Conservation (phyloP, 2,329 filamentous ascomycete genomes). For the Byssothecium circinans region DNA sequence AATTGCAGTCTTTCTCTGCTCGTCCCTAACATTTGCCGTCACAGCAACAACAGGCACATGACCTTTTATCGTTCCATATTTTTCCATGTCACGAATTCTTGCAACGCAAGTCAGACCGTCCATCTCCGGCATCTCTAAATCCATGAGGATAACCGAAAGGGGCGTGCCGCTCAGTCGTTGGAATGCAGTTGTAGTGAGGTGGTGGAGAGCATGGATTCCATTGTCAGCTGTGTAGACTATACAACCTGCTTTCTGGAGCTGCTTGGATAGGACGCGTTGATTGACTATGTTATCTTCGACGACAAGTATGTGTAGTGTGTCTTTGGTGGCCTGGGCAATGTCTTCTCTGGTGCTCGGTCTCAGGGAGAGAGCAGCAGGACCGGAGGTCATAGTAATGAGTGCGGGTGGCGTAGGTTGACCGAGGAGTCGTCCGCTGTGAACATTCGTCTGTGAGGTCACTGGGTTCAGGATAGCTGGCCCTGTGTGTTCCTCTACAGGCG, state of each 20-base stretch:
- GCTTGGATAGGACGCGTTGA: constrained; percentile 37
- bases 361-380: constrained; percentile 1
- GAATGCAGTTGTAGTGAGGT: constrained; percentile 24
- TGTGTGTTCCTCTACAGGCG: background rate
- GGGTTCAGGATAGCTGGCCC: constrained; percentile 1
- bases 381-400: background rate
- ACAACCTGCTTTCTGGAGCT: constrained; percentile 37
- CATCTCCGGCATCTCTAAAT: constrained; percentile 46
- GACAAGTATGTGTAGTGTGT: constrained; percentile 29
- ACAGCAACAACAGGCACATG: constrained; percentile 43
- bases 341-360: background rate
- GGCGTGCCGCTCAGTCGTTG: constrained; percentile 15
- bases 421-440: background rate
- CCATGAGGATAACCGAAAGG: constrained; percentile 39
- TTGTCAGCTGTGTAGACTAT: constrained; percentile 34
- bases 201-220: constrained; percentile 33
- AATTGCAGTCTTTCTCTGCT: constrained; percentile 36
- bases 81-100: constrained; percentile 37
- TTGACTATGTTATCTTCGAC: constrained; percentile 45
- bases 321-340: background rate
- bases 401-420: background rate
- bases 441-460: background rate
- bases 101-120: constrained; percentile 38
- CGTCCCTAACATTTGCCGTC: constrained; percentile 40
- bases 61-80: constrained; percentile 15